Evolutionary conservation across 177 flowering plant genomes (phyloP).

Genomic region (Vitis hybrid): DNA sequence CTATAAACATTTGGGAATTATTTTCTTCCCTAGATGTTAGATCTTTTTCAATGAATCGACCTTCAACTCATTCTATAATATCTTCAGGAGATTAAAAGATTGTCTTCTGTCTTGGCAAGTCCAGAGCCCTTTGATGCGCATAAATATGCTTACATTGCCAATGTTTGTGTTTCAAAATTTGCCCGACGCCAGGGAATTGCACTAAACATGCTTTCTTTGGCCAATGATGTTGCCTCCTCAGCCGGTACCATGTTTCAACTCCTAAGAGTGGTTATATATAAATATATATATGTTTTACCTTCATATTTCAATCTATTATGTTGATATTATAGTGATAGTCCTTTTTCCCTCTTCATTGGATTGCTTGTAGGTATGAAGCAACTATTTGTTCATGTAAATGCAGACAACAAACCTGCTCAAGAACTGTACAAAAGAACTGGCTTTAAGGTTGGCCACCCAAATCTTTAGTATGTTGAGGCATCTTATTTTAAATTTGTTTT

Average conservation of each 20-base stretch:
- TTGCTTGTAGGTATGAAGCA: constrained; percentile 48
- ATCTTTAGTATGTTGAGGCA: not conserved
- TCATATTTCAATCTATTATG: not conserved
- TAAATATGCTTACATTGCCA: constrained; percentile 64
- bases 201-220: constrained; percentile 56
- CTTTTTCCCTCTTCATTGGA: not conserved
- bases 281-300: too few species aligned
- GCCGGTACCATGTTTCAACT: constrained; percentile 31
- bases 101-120: constrained; percentile 33
- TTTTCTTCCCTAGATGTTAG: not conserved
- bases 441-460: constrained; percentile 44
- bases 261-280: not conserved
- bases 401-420: constrained; percentile 58
- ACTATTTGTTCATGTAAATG: constrained; percentile 65
- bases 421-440: constrained; percentile 56
- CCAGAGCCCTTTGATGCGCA: constrained; percentile 43
- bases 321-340: not conserved
- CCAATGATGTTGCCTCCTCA: constrained; percentile 44
- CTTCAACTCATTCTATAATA: not conserved
- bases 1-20: not conserved
- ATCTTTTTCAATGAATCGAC: not conserved
- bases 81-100: constrained; percentile 45
- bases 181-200: constrained; percentile 71
- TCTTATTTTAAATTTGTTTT: not conserved
- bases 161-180: constrained; percentile 62